Base-by-base conservation (phyloP, 2,329 filamentous ascomycete genomes). In the Paraphoma chrysanthemicola region DNA sequence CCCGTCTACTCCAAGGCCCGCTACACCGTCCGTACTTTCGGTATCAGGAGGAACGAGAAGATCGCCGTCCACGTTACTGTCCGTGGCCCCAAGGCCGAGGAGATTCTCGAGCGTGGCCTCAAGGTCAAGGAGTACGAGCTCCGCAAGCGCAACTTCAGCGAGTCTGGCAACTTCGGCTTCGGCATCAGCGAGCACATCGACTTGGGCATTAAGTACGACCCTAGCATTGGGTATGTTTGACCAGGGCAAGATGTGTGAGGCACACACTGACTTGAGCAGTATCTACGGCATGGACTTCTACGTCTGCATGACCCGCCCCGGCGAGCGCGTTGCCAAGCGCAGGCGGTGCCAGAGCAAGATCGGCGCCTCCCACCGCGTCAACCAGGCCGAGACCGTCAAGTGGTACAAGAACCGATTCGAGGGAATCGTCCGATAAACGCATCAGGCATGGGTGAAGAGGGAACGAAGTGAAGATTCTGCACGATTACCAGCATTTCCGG, bases 71-170 rank as follows among this genome's bases (percentile, higher is more conserved):
- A 99, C 87, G 95, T 99, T 80, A 99, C 95, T 80, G 93, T 99
- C 85, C 95, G 95, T 81, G 95, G 95, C 80, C 93, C 95, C 84
- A 97, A 92, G 90, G 95, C 95, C 66, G 95, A 99, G 89, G 95
- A 99, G 86, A 99, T 99, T 79, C 90, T 99, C 80, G 95, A 99
- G 92, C 94, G 95, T 88, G 95, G 95, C 81, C 91, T 99, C 81
- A 99, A 99, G 90, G 95, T 99, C 89, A 99, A 99, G 93, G 95
- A 99, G 86, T 99, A 99, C 87, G 95, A 99, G 85, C 88, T 99
- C 77, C 91, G 92, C 85, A 97, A 95, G 89, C 90, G 91, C 84
- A 99, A 99, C 92, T 99, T 99, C 91, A 94, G 90, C 80, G 92
- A 97, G 89, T 98, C 94, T 71, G 95, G 95, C 81, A 75, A 76